These are phyloP conservation scores for Aspergillus quadrilineatus DNA, from an alignment of 2,329 filamentous ascomycete genomes.

Conservation along the genomic window DNA sequence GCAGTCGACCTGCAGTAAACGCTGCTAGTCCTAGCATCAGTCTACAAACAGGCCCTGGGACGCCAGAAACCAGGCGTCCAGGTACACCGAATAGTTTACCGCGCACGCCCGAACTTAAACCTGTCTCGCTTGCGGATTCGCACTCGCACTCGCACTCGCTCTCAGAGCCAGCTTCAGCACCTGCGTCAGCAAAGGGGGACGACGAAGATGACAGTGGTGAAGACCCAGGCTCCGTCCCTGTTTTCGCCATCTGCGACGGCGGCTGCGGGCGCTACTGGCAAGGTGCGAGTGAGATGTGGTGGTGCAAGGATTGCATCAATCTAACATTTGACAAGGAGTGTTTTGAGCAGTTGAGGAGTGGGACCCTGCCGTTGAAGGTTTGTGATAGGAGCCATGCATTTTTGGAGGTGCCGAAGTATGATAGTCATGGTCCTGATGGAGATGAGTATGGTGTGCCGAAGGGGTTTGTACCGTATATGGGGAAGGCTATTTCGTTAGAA, in stretches of 20 bases:
- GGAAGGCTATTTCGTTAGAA: conserved; percentile 20
- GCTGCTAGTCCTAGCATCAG: background rate
- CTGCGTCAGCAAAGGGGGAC: background rate
- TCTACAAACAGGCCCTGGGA: background rate
- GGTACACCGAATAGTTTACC: conserved; percentile 1
- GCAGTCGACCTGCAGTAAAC: background rate
- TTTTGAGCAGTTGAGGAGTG: conserved; percentile 18
- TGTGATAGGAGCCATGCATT: conserved; percentile 27
- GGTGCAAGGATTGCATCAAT: conserved; percentile 31
- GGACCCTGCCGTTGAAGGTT: conserved; percentile 26
- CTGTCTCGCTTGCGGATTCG: background rate
- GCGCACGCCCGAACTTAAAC: background rate
- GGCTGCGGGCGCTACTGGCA: conserved; percentile 20
- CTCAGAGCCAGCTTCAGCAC: background rate
- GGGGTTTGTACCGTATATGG: conserved; percentile 24
- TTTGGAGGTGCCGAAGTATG: conserved; percentile 26
- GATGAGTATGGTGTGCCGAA: conserved; percentile 20
- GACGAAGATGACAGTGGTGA: background rate
- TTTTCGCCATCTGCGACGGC: conserved; percentile 18
- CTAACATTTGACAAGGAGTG: conserved; percentile 25
- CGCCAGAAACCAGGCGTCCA: background rate
- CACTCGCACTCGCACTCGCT: background rate
- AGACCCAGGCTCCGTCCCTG: background rate
- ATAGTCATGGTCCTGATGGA: conserved; percentile 16
- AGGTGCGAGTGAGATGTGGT: conserved; percentile 28